These are phyloP conservation scores for Gamsiella multidivaricata DNA, from an alignment of 192 early-diverging fungal genomes.

Conservation along the genomic window DNA sequence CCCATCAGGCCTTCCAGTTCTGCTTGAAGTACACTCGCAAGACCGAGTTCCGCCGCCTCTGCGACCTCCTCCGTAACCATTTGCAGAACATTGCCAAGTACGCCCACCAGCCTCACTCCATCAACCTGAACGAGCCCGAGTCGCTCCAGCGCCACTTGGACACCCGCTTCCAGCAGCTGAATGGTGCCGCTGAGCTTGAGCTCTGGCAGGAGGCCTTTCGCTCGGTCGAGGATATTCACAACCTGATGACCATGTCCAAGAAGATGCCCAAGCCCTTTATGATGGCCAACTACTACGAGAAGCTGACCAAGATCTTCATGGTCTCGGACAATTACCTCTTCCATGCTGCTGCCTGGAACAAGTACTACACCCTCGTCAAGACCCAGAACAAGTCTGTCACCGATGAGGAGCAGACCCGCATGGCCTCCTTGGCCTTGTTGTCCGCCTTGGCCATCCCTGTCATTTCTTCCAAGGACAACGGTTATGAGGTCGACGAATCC, in stretches of 20 bases:
- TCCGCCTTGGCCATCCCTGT: constrained; percentile 97
- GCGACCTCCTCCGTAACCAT: constrained; percentile 96
- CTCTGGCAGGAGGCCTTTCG: constrained; percentile 99
- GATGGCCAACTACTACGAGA: constrained; percentile 99
- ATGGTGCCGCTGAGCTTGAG: constrained; percentile 95
- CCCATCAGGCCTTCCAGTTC: constrained; percentile 95
- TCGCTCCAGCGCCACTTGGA: constrained; percentile 97
- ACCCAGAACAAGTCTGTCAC: constrained; percentile 81
- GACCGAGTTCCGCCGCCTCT: constrained; percentile 98
- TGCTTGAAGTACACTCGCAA: constrained; percentile 95
- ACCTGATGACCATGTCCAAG: constrained; percentile 90
- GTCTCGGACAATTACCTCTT: constrained; percentile 98
- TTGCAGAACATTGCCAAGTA: constrained; percentile 92
- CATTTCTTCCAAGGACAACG: constrained; percentile 83
- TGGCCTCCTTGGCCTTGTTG: constrained; percentile 93
- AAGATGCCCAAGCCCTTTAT: constrained; percentile 92
- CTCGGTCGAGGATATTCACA: constrained; percentile 97
- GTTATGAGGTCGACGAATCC: constrained; percentile 82
- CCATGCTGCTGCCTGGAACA: constrained; percentile 97
- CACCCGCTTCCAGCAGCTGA: constrained; percentile 94
- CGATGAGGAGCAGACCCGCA: constrained; percentile 87
- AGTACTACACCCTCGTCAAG: constrained; percentile 83
- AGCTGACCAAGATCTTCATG: constrained; percentile 95
- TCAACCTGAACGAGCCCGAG: constrained; percentile 96
- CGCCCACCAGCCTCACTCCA: constrained; percentile 89